Base-by-base conservation (phyloP, 73 alveolate genomes). In the Effrenium voratum region DNA sequence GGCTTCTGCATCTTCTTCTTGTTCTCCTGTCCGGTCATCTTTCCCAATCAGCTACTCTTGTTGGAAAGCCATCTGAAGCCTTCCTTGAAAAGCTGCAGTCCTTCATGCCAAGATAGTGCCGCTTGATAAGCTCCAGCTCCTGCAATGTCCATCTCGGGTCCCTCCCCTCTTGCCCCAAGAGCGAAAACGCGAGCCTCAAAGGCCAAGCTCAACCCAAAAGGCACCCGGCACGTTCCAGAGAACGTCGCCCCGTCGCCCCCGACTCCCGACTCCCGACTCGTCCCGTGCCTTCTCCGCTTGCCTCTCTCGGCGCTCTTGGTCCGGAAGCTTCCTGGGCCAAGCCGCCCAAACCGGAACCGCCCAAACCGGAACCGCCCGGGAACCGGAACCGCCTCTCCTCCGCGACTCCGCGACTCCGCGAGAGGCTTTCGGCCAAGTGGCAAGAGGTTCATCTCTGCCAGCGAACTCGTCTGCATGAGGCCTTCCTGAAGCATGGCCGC, bases 1-100 rank as follows among this genome's bases (percentile, higher is more conserved):
- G 99, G 99, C 99, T 99, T 99, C 60, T 96, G 90, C 73, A 91
- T 60, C 82, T 95, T 95, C 79, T 72, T 73, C 99, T 99, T 99
- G 73, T 90, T 96, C 80, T 93, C 94, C 94, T 85, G 52, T 80
- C 46, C 13, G 22, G 93, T 0, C 32, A 46, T 45, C 36, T 46
- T 46, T 55, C 22, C 30, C 68, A 12, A 55, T n/a, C n/a, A n/a
- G n/a, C 68, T 55, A 22, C 68, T 55, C 68, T 22, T 15, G 30
- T 55, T 55, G 68, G 68, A 55, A 22, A 15, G 68, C 12, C 68
- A 55, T 15, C 68, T 75, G 72, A 1, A 26, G 6, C n/a, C 26
- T 13, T 10, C 10, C 59, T 16, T 30, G 49, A 45, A 24, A 28
- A 15, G 32, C 57, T 75, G 24, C 60, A 40, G 72, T 30, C 99